phyloP scores from a whole-genome alignment of 2,329 filamentous ascomycete genomes.

The Didymella lethalis region DNA sequence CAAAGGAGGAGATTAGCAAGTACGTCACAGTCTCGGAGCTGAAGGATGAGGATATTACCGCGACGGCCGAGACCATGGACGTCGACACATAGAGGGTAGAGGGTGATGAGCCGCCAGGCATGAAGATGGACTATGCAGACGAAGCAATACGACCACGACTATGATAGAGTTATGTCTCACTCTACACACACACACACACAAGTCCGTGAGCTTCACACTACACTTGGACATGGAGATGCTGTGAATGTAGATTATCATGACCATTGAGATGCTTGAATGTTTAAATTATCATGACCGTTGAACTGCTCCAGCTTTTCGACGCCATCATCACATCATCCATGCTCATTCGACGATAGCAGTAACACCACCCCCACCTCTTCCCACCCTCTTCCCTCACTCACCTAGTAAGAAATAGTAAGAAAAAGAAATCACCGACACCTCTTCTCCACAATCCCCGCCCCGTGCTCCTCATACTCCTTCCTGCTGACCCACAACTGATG shows the following conservation, averaged over 20 bases:
- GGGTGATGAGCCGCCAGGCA: conserved; percentile 1
- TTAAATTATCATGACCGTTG: no score
- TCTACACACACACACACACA: no score
- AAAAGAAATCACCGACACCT: conserved; percentile 74
- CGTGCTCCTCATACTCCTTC: conserved; percentile 98
- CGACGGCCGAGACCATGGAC: conserved; percentile 70
- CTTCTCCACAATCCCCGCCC: conserved; percentile 89
- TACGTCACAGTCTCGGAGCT: conserved; percentile 93
- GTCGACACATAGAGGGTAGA: conserved; percentile 58
- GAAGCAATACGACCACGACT: conserved; percentile 16
- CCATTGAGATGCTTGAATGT: no score
- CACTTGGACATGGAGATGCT: neutral
- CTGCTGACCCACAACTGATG: conserved; percentile 99
- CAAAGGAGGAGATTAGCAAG: conserved; percentile 90
- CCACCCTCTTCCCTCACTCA: no score
- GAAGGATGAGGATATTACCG: conserved; percentile 69
- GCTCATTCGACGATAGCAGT: no score
- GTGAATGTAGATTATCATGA: no score
- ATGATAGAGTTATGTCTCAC: neutral
- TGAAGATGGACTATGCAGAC: conserved; percentile 18
- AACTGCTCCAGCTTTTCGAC: no score
- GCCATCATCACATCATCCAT: no score
- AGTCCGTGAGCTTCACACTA: neutral
- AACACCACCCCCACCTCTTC: no score
- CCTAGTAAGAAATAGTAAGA: no score